These are phyloP conservation scores for Nicotiana obtusifolia DNA, from an alignment of 257 asterid species.

Conservation along the genomic window DNA sequence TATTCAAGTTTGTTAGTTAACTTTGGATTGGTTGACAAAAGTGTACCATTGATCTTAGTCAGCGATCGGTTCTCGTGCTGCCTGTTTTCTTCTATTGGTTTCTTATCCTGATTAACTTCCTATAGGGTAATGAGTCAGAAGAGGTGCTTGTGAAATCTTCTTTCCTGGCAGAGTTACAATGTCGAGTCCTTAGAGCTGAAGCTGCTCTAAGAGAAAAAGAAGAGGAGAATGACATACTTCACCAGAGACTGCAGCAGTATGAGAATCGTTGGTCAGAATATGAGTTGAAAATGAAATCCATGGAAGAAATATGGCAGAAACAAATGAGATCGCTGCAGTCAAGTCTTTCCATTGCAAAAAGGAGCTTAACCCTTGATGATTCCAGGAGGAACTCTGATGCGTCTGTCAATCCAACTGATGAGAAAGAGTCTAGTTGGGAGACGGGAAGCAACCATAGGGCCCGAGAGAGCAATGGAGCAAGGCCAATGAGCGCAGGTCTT, in stretches of 20 bases:
- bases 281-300: constrained; percentile 89
- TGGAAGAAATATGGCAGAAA: constrained; percentile 99
- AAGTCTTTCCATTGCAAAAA: constrained; percentile 86
- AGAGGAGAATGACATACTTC: constrained; percentile 85
- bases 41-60: not conserved
- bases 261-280: constrained; percentile 97
- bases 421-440: constrained; percentile 58
- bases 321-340: constrained; percentile 98
- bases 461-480: constrained; percentile 46
- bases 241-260: constrained; percentile 80
- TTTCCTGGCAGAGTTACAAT: constrained; percentile 92
- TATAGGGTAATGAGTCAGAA: constrained; percentile 68
- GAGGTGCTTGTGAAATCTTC: constrained; percentile 85
- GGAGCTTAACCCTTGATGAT: constrained; percentile 72
- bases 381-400: constrained; percentile 71
- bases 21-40: not conserved
- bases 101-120: not conserved
- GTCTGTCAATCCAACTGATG: constrained; percentile 56
- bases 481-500: constrained; percentile 55
- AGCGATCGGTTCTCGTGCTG: not conserved
- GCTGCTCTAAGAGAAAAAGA: constrained; percentile 75
- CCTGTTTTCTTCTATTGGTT: not conserved
- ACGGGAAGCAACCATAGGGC: constrained; percentile 43
- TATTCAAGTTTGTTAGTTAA: not conserved
- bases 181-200: constrained; percentile 87